phyloP scores from a whole-genome alignment of 192 early-diverging fungal species.

The Jimgerdemannia lactiflua region DNA sequence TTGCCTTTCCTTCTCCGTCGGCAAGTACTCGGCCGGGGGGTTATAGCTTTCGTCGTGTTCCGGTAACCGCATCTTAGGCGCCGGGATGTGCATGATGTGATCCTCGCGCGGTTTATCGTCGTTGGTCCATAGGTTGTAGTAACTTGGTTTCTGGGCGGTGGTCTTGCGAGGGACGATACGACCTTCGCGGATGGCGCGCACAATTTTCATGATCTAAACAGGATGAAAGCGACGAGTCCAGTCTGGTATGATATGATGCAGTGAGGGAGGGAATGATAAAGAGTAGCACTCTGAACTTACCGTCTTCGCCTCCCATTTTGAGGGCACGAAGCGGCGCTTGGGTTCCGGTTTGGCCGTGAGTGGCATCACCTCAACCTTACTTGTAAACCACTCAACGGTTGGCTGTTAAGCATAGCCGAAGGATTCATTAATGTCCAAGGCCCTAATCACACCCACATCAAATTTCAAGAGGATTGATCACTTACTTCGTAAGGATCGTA shows the following conservation, averaged over 20 bases:
- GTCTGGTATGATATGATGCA: background rate
- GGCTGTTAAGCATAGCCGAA: conserved; percentile 20
- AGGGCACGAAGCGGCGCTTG: conserved; percentile 94
- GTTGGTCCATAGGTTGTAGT: conserved; percentile 89
- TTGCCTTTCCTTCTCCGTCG: conserved; percentile 73
- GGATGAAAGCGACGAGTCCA: background rate
- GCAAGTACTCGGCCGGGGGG: conserved; percentile 93
- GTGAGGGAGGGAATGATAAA: background rate
- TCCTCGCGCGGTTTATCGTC: conserved; percentile 58
- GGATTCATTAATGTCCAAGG: no score
- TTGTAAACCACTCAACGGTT: conserved; percentile 95
- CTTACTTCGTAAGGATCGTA: conserved; percentile 82
- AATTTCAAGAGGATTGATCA: background rate
- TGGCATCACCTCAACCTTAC: conserved; percentile 78
- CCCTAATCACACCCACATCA: background rate
- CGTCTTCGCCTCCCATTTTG: conserved; percentile 90
- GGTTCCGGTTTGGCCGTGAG: conserved; percentile 89
- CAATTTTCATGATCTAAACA: conserved; percentile 90
- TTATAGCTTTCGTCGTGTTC: conserved; percentile 96
- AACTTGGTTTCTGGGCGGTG: conserved; percentile 56
- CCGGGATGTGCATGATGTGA: conserved; percentile 77
- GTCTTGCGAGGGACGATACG: conserved; percentile 68
- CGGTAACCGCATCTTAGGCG: conserved; percentile 87
- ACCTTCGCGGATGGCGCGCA: conserved; percentile 90
- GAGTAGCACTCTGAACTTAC: conserved; percentile 26